Evolutionary conservation across 225 moss, liverwort and hornwort genomes (phyloP), one percentile per base, ranked within the genome.

Genomic region (Marchantia polymorpha): DNA sequence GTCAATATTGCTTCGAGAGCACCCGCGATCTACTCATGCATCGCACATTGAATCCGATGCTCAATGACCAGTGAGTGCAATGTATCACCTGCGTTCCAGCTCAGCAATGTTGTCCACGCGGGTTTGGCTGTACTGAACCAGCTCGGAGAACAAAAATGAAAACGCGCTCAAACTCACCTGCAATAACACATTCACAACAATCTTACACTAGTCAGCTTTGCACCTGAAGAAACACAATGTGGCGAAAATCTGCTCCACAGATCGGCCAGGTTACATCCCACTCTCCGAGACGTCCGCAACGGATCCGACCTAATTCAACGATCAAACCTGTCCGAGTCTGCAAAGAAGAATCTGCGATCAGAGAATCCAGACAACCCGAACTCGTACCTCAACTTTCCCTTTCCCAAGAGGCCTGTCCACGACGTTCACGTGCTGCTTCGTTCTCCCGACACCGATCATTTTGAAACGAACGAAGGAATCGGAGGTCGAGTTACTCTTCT

Each of bases 161-260:
- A 93, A 92, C 30, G 93, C 95, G 82, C 93, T 95, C 83, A 95
- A 89, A 84, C 95, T 93, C 59, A 95, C 94, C 94, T 95, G 91
- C 91, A 82, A 59, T 78, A 12, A 74, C 7, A 74, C 7, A 8
- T 27, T 16, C 25, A 53, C 52, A 1, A 23, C 10, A 25, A 10
- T 52, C 56, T 56, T 26, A 74, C 12, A 56, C 55, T 29, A 74
- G 55, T 8, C 8, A 54, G 15, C 51, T 23, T 25, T 23, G 22
- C 17, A 7, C 50, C 72, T 12, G 25, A 47, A 69, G 20, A 58
- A 15, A 16, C 15, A 20, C 13, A 58, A 16, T 39, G 39, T 39
- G 39, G 39, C 5, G 39, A 14, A 58, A 58, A 16, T 15, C 13
- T 58, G 19, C 1, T 58, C 58, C 20, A 15, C 15, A 15, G 14